Conservation (phyloP, 1,284 basidiomycete species). For the Heterobasidion parviporum region DNA sequence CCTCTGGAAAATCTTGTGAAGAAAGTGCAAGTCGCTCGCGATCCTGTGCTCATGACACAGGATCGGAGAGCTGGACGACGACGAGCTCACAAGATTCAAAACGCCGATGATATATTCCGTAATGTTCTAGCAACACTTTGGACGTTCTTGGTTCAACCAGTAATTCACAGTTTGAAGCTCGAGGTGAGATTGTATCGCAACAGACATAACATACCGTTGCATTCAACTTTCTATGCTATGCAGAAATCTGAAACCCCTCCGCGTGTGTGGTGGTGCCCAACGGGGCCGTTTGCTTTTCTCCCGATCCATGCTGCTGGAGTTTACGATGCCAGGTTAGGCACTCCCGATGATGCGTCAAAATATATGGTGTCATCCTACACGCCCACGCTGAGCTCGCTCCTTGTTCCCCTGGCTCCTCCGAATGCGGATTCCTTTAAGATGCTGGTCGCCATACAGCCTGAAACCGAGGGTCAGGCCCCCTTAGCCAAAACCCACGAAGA, state of each 20-base stretch:
- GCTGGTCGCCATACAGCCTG: slow-evolving; percentile 3
- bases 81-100: too few species aligned
- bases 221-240: not conserved
- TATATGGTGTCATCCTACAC: slow-evolving; percentile 17
- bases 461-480: not conserved
- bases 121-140: not conserved
- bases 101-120: not conserved
- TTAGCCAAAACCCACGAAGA: not conserved
- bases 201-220: not conserved
- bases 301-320: slow-evolving; percentile 2
- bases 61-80: not conserved
- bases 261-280: not conserved
- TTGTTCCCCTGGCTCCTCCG: not conserved
- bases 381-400: slow-evolving; percentile 9
- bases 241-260: not conserved
- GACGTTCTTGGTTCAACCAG: not conserved
- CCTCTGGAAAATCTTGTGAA: too few species aligned
- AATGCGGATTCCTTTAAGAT: not conserved
- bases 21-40: not conserved
- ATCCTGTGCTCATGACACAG: not conserved
- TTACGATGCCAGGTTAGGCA: not conserved
- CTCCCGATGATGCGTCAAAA: slow-evolving; percentile 1
- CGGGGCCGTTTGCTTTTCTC: not conserved
- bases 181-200: not conserved
- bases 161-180: not conserved